These are phyloP conservation scores for Arachnopeziza araneosa DNA, from an alignment of 2,329 filamentous ascomycete genomes.

Conservation along the genomic window DNA sequence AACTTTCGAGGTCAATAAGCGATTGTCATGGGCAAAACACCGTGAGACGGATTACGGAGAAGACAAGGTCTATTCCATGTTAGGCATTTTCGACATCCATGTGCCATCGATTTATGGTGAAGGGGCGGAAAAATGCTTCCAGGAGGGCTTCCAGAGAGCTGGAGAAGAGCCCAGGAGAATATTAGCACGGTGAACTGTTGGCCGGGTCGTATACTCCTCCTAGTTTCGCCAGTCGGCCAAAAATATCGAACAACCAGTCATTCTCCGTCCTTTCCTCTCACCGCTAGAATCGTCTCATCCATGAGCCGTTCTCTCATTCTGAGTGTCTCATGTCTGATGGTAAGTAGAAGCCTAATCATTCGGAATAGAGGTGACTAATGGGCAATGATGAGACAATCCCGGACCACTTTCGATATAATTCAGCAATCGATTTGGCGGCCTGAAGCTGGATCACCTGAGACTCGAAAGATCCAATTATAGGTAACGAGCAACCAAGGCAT, in stretches of 20 bases:
- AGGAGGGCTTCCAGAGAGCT: slow-evolving; percentile 32
- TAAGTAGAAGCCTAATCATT: not conserved
- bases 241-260: slow-evolving; percentile 1
- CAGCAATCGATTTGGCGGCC: too few relatives aligned
- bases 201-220: slow-evolving; percentile 3
- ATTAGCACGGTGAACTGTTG: slow-evolving; percentile 6
- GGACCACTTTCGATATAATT: too few relatives aligned
- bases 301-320: slow-evolving; percentile 1
- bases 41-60: slow-evolving; percentile 28
- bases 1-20: slow-evolving; percentile 3
- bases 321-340: not conserved
- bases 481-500: slow-evolving; percentile 1
- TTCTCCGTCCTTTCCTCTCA: not conserved
- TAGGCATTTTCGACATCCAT: slow-evolving; percentile 38
- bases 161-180: slow-evolving; percentile 9
- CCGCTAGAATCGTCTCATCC: not conserved
- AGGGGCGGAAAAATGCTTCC: slow-evolving; percentile 28
- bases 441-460: not conserved
- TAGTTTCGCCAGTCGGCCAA: slow-evolving; percentile 12
- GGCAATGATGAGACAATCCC: not conserved
- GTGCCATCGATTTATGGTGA: slow-evolving; percentile 35
- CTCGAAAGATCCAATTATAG: not conserved
- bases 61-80: slow-evolving; percentile 1
- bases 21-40: slow-evolving; percentile 35
- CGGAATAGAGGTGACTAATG: not conserved